Percentiles rank a stretch among this genome's conserved stretches.
Conservation (phyloP, 306 rosid species). For the Glycyrrhiza uralensis region DNA sequence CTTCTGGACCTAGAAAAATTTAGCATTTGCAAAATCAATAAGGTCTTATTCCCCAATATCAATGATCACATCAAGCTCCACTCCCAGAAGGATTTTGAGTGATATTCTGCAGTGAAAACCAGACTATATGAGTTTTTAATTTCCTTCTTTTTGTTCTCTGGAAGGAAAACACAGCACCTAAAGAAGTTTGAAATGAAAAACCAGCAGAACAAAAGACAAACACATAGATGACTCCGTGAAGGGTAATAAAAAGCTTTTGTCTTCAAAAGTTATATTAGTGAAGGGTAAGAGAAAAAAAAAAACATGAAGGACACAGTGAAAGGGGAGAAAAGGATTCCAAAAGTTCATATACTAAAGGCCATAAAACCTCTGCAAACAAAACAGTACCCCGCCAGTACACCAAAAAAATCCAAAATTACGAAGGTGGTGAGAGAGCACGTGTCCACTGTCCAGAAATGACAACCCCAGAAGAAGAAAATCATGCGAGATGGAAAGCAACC, state of each 20-base stretch:
- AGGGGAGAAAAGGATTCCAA: constrained; percentile 18
- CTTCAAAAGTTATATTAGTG: not conserved
- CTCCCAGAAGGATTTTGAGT: constrained; percentile 27
- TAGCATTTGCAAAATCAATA: constrained; percentile 55
- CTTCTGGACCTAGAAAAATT: constrained; percentile 57
- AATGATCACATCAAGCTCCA: constrained; percentile 37
- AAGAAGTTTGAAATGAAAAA: constrained; percentile 13
- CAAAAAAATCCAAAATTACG: constrained; percentile 21
- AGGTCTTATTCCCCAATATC: constrained; percentile 31
- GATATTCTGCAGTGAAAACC: constrained; percentile 39
- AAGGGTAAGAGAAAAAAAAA: not conserved
- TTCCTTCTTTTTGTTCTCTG: not conserved
- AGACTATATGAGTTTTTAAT: constrained; percentile 31
- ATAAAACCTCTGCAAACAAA: constrained; percentile 1
- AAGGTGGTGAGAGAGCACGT: constrained; percentile 1
- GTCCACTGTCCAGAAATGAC: constrained; percentile 11
- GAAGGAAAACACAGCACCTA: not conserved
- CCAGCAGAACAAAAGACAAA: constrained; percentile 17
- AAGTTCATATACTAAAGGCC: constrained; percentile 18
- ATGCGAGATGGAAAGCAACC: not conserved
- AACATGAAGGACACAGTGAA: constrained; percentile 1
- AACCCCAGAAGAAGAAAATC: constrained; percentile 29
- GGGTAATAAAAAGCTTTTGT: not conserved
- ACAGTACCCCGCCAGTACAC: constrained; percentile 14
- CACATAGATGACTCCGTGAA: not conserved